A percentile compares a stretch with the other conserved stretches of the same genome.
phyloP scores from a whole-genome alignment of 306 rosid genomes.

The Lotus japonicus region DNA sequence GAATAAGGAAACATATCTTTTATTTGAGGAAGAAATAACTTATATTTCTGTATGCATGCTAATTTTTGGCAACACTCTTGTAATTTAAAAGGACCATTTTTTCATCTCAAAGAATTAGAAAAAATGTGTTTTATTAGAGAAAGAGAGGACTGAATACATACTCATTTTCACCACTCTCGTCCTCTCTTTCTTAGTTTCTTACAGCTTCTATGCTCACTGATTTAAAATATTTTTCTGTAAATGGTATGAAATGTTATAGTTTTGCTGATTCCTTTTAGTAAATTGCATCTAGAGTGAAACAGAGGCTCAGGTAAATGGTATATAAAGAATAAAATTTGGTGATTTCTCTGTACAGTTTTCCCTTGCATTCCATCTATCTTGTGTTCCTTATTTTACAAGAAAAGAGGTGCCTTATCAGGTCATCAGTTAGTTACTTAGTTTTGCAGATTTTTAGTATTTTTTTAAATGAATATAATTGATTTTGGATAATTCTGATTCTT shows the following conservation, averaged over 20 bases:
- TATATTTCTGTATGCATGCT: neutral
- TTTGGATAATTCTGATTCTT: neutral
- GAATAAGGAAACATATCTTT: conserved; percentile 2
- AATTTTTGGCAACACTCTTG: neutral
- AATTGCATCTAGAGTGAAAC: neutral
- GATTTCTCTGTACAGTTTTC: neutral
- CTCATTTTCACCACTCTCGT: neutral
- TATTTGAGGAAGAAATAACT: neutral
- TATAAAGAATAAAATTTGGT: neutral
- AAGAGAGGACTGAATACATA: neutral
- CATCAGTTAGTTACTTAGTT: neutral
- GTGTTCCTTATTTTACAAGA: neutral
- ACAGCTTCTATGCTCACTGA: neutral
- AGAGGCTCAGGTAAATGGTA: neutral
- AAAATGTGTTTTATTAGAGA: neutral
- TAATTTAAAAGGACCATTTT: neutral
- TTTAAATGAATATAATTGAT: neutral
- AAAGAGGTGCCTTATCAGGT: neutral
- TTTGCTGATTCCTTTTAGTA: neutral
- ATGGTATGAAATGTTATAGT: neutral
- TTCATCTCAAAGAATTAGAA: neutral
- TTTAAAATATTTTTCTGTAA: neutral
- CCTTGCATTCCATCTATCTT: neutral
- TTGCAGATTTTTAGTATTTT: neutral
- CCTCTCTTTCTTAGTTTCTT: neutral